These are phyloP conservation scores for Suillus weaverae DNA, from an alignment of 768 basidiomycete genomes.

Conservation along the genomic window DNA sequence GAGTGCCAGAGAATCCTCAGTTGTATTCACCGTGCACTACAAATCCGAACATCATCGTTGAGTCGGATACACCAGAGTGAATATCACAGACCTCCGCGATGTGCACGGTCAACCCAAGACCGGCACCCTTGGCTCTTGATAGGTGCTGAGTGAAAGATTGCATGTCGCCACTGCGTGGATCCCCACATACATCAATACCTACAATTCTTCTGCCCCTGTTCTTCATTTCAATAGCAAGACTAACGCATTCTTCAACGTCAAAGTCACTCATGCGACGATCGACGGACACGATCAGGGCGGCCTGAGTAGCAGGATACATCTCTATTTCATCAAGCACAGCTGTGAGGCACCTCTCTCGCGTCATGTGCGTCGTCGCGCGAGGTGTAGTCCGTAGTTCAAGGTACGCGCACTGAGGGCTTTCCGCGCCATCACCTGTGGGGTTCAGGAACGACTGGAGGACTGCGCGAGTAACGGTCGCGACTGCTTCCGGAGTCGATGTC, in stretches of 20 bases:
- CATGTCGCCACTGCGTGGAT: constrained; percentile 65
- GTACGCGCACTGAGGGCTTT: constrained; percentile 58
- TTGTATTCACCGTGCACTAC: constrained; percentile 48
- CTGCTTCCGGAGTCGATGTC: constrained; percentile 57
- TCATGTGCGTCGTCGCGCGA: constrained; percentile 57
- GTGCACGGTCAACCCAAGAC: constrained; percentile 75
- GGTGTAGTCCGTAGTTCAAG: constrained; percentile 87
- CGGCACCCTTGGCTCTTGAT: constrained; percentile 52
- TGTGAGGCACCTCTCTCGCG: constrained; percentile 57
- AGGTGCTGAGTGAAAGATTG: constrained; percentile 51
- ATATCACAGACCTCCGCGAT: constrained; percentile 68
- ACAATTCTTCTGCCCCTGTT: constrained; percentile 61
- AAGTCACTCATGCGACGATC: constrained; percentile 64
- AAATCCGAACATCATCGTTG: neutral
- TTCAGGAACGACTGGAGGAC: constrained; percentile 64
- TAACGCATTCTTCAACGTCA: constrained; percentile 55
- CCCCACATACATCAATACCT: constrained; percentile 80
- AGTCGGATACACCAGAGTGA: neutral
- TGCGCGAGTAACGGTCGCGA: constrained; percentile 58
- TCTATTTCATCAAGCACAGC: constrained; percentile 68
- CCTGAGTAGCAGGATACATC: constrained; percentile 47
- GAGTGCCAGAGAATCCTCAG: constrained; percentile 58
- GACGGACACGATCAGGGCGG: constrained; percentile 71
- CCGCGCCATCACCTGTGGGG: constrained; percentile 17
- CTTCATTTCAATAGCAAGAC: constrained; percentile 55